phyloP scores from a whole-genome alignment of 1,284 basidiomycete species.

The Xerocomus minutiporus region DNA sequence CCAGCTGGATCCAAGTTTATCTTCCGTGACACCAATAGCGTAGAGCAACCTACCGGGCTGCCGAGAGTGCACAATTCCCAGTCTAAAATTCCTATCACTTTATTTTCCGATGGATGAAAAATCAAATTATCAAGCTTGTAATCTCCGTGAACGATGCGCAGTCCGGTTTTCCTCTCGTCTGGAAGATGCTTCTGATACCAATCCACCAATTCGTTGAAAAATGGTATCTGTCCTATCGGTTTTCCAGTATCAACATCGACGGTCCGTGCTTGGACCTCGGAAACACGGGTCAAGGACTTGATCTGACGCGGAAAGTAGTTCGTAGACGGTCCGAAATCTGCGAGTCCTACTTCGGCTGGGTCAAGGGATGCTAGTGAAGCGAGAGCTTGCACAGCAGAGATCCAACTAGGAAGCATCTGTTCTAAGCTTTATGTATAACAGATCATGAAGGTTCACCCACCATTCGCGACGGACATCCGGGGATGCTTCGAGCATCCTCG shows the following conservation, averaged over 20 bases:
- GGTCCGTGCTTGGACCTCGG: conserved; percentile 63
- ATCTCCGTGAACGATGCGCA: conserved; percentile 89
- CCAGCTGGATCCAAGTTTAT: conserved; percentile 49
- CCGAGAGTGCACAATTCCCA: conserved; percentile 96
- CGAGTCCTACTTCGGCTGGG: conserved; percentile 68
- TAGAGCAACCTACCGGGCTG: conserved; percentile 54
- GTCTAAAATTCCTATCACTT: conserved; percentile 91
- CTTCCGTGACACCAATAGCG: conserved; percentile 2
- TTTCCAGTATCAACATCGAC: conserved; percentile 62
- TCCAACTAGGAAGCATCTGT: conserved; percentile 14
- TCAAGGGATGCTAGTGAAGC: conserved; percentile 61
- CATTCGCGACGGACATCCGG: conserved; percentile 65
- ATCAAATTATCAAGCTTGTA: conserved; percentile 96
- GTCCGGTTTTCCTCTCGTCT: conserved; percentile 64
- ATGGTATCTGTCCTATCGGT: conserved; percentile 64
- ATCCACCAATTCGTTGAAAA: conserved; percentile 63
- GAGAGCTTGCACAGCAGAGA: conserved; percentile 26
- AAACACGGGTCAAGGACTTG: conserved; percentile 75
- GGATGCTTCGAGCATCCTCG: conserved; percentile 66
- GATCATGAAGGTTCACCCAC: conserved; percentile 36
- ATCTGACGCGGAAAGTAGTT: conserved; percentile 93
- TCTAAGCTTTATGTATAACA: not conserved
- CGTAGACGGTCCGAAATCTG: conserved; percentile 71
- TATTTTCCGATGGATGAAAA: conserved; percentile 88
- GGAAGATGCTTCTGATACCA: conserved; percentile 80